Evolutionary conservation across 768 basidiomycete species (phyloP).

Genomic region (Hygrocybe punicea): DNA sequence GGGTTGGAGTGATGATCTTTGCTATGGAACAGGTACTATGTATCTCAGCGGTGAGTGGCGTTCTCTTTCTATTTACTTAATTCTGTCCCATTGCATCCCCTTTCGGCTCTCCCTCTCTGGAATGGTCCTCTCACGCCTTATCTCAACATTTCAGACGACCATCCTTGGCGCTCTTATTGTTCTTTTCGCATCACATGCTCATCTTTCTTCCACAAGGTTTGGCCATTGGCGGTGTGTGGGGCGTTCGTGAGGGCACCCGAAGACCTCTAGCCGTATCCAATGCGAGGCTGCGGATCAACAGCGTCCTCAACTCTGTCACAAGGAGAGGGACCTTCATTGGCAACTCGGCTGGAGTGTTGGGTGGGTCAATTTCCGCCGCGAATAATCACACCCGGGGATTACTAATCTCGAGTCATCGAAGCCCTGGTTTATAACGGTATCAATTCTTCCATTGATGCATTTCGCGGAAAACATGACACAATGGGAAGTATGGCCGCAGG

Average conservation of each 20-base stretch:
- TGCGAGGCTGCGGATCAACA: slow-evolving; percentile 89
- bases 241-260: slow-evolving; percentile 88
- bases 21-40: slow-evolving; percentile 98
- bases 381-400: slow-evolving; percentile 23
- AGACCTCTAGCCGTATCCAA: slow-evolving; percentile 85
- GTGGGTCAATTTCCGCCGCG: slow-evolving; percentile 53
- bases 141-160: slow-evolving; percentile 54
- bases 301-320: slow-evolving; percentile 93
- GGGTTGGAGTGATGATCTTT: slow-evolving; percentile 98
- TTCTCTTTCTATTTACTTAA: slow-evolving; percentile 63
- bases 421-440: slow-evolving; percentile 95
- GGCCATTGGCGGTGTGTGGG: slow-evolving; percentile 93
- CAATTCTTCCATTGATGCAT: slow-evolving; percentile 88
- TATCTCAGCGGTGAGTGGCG: slow-evolving; percentile 87
- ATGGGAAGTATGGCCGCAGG: slow-evolving; percentile 91
- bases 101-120: slow-evolving; percentile 50
- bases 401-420: slow-evolving; percentile 42
- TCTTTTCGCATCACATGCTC: slow-evolving; percentile 73
- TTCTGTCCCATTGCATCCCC: slow-evolving; percentile 32
- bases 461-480: slow-evolving; percentile 88
- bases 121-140: slow-evolving; percentile 65
- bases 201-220: slow-evolving; percentile 72
- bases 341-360: slow-evolving; percentile 96
- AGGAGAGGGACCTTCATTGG: slow-evolving; percentile 96
- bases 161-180: slow-evolving; percentile 77